phyloP scores from a whole-genome alignment of 345 rosid species.

The Eucalyptus melliodora region DNA sequence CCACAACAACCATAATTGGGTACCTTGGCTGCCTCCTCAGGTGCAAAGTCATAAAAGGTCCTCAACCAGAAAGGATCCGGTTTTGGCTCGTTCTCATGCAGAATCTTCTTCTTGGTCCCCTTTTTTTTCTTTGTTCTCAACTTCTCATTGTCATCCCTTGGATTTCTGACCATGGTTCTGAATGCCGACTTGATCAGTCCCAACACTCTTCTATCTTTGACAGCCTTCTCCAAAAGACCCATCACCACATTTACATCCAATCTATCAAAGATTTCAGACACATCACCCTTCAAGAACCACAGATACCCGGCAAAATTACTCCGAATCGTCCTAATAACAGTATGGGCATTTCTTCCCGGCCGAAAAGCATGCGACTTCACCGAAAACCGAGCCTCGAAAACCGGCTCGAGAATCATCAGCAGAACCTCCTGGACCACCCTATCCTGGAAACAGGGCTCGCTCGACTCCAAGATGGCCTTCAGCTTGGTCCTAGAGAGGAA shows the following conservation, averaged over 20 bases:
- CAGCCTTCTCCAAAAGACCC: slow-evolving; percentile 44
- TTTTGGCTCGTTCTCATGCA: slow-evolving; percentile 76
- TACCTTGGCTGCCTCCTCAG: slow-evolving; percentile 79
- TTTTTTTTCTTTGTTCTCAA: slow-evolving; percentile 30
- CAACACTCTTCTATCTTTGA: slow-evolving; percentile 62
- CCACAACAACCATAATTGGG: slow-evolving; percentile 89
- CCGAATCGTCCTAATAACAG: slow-evolving; percentile 77
- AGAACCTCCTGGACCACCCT: slow-evolving; percentile 84
- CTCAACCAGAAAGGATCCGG: slow-evolving; percentile 97
- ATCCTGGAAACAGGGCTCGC: slow-evolving; percentile 77
- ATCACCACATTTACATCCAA: slow-evolving; percentile 41
- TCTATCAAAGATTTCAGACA: slow-evolving; percentile 42
- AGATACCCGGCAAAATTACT: slow-evolving; percentile 87
- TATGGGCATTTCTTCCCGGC: slow-evolving; percentile 88
- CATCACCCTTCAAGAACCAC: slow-evolving; percentile 84
- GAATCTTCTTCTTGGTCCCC: slow-evolving; percentile 55
- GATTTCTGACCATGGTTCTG: slow-evolving; percentile 6
- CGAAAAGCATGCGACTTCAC: slow-evolving; percentile 65
- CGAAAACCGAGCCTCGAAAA: slow-evolving; percentile 77
- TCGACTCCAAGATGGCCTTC: slow-evolving; percentile 23
- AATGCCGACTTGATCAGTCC: slow-evolving; percentile 50
- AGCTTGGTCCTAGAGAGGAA: slow-evolving; percentile 50
- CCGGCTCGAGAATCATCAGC: slow-evolving; percentile 72
- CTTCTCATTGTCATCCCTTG: slow-evolving; percentile 9
- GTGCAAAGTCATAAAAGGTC: slow-evolving; percentile 74